These are phyloP conservation scores for Viola odorata DNA, from an alignment of 345 rosid genomes.

Conservation along the genomic window DNA sequence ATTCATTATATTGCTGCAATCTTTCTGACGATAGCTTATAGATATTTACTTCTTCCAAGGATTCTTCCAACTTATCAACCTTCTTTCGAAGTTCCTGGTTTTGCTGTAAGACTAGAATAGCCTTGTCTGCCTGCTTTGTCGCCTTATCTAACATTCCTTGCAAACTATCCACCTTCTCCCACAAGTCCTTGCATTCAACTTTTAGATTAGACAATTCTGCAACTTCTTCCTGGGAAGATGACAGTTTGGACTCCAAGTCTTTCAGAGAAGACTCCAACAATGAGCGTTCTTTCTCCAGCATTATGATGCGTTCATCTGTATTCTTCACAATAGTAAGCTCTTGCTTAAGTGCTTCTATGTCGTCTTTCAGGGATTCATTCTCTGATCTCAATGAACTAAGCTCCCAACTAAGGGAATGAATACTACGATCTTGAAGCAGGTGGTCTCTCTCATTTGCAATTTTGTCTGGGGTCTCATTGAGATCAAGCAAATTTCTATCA, in stretches of 20 bases:
- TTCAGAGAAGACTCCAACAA: slow-evolving; percentile 59
- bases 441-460: slow-evolving; percentile 21
- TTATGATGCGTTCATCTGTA: slow-evolving; percentile 56
- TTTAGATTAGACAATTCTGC: slow-evolving; percentile 58
- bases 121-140: slow-evolving; percentile 80
- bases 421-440: slow-evolving; percentile 27
- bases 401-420: slow-evolving; percentile 52
- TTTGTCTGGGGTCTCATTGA: slow-evolving; percentile 16
- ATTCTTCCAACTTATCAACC: slow-evolving; percentile 78
- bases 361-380: slow-evolving; percentile 58
- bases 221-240: slow-evolving; percentile 62
- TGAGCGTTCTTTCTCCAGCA: slow-evolving; percentile 60
- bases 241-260: slow-evolving; percentile 65
- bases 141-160: slow-evolving; percentile 63
- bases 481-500: slow-evolving; percentile 19
- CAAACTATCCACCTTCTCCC: slow-evolving; percentile 64
- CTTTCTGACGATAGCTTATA: slow-evolving; percentile 73
- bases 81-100: slow-evolving; percentile 71
- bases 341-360: slow-evolving; percentile 54
- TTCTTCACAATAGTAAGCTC: slow-evolving; percentile 46
- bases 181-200: slow-evolving; percentile 63
- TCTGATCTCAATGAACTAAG: slow-evolving; percentile 56
- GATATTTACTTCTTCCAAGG: slow-evolving; percentile 63
- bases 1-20: slow-evolving; percentile 65
- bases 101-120: slow-evolving; percentile 67